phyloP scores from a whole-genome alignment of 208 protist genomes.

The Leishmania lainsoni region DNA sequence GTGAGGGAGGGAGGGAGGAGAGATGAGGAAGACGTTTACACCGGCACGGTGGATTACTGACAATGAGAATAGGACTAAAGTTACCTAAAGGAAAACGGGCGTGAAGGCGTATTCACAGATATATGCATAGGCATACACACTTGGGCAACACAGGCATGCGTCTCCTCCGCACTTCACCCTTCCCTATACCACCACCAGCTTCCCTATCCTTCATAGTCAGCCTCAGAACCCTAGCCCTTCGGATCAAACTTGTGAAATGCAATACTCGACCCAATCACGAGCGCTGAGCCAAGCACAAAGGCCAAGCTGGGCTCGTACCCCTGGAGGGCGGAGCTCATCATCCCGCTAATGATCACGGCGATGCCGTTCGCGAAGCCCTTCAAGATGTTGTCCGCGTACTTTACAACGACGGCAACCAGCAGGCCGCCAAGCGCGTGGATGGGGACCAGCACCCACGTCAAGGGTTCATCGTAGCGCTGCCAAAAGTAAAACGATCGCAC shows the following conservation, averaged over 20 bases:
- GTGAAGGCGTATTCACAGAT: background rate
- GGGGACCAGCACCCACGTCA: constrained; percentile 67
- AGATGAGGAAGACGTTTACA: no score
- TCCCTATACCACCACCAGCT: no score
- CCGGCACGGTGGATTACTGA: background rate
- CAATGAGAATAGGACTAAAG: no score
- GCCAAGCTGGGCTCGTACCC: constrained; percentile 35
- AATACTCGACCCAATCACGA: constrained; percentile 61
- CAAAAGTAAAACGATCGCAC: constrained; percentile 65
- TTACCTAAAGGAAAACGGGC: background rate
- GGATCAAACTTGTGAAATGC: constrained; percentile 74
- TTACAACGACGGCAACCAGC: constrained; percentile 77
- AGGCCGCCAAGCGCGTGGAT: constrained; percentile 83
- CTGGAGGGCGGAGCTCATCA: constrained; percentile 63
- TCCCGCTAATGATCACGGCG: constrained; percentile 73
- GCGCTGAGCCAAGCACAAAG: constrained; percentile 50
- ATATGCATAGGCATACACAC: background rate
- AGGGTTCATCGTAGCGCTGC: constrained; percentile 52
- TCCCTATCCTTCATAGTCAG: background rate
- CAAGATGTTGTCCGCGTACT: constrained; percentile 89
- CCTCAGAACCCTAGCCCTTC: background rate
- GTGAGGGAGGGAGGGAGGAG: background rate
- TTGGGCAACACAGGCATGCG: background rate
- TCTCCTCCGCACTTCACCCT: background rate
- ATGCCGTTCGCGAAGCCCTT: constrained; percentile 87